Percentiles rank a stretch among this genome's conserved stretches.
phyloP scores from a whole-genome alignment of 495 filamentous ascomycete genomes.

The Bombardia bombarda region DNA sequence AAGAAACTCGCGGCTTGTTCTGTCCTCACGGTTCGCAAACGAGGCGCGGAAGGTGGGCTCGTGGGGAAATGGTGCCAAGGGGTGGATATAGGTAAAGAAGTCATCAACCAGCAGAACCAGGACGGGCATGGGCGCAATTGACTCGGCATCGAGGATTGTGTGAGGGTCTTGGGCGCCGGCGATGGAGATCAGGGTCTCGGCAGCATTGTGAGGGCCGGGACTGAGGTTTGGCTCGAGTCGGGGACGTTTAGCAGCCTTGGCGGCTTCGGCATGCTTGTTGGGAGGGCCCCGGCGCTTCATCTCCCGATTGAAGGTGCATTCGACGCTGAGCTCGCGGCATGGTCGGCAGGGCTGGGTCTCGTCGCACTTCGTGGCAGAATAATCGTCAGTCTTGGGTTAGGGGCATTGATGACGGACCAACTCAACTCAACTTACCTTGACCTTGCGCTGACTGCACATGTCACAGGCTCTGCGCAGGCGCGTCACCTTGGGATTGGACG shows the following conservation, averaged over 20 bases:
- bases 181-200: constrained; percentile 40
- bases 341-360: constrained; percentile 72
- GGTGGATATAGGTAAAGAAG: constrained; percentile 86
- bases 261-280: constrained; percentile 75
- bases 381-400: constrained; percentile 1
- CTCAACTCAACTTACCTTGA: constrained; percentile 54
- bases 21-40: constrained; percentile 62
- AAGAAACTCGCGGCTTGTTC: constrained; percentile 58
- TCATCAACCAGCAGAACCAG: constrained; percentile 69
- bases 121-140: constrained; percentile 62
- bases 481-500: constrained; percentile 24
- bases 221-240: constrained; percentile 39
- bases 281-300: constrained; percentile 77
- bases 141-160: constrained; percentile 51
- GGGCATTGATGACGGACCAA: neutral
- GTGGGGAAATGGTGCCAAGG: constrained; percentile 77
- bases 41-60: constrained; percentile 74
- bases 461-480: constrained; percentile 75
- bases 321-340: constrained; percentile 69
- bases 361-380: constrained; percentile 56
- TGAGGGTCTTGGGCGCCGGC: constrained; percentile 15
- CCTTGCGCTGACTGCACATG: constrained; percentile 76
- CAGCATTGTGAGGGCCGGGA: constrained; percentile 35
- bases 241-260: constrained; percentile 53
- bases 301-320: constrained; percentile 73